Evolutionary conservation across 805 yeast genomes (phyloP), one percentile per base, ranked within the genome.

Genomic region (Kodamaea kakaduensis): DNA sequence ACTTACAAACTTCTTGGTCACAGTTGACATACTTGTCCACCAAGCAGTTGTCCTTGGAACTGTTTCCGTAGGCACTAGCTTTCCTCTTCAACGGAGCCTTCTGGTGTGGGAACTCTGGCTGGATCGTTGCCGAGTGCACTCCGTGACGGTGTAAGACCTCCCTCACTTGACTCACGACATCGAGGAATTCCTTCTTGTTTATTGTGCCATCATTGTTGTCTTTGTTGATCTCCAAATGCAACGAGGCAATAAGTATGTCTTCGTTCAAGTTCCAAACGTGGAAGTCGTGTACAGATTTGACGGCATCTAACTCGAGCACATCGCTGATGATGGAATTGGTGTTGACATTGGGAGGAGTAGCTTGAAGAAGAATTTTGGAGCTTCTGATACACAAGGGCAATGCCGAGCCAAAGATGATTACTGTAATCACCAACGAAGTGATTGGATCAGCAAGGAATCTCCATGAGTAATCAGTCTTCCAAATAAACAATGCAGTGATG

Each of bases 201-300:
- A 66, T 52, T 29, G 49, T 52, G 17, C 75, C 69, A 7, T 12
- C 29, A 12, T 27, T 33, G n/a, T 43, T 32, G 5, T 32, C 44
- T 14, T 46, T 52, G 22, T 41, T 44, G 27, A 93, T 71, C 50
- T 87, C 85, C 25, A 88, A 83, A 57, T 90, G 98, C 41, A 93
- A 70, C 1, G 96, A 82, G 1, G 97, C 96, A 54, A 90, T 85
- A 46, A 79, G 72, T 37, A 84, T 73, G 42, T 80, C 82, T 61
- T 90, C 98, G 32, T 89, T 85, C 47, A 90, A 72, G 56, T 88
- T 90, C 98, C 98, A 90, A 40, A 90, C 81, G 59, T 90, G 98
- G 70, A 90, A 81, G 61, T 90, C 98, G 58, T 90, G 98, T 20
- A 93, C 81, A 2, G 94, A 84, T 38, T 75, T 71, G 34, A 90